Base-by-base conservation (phyloP, 345 rosid genomes). In the Diplotaxis tenuifolia region DNA sequence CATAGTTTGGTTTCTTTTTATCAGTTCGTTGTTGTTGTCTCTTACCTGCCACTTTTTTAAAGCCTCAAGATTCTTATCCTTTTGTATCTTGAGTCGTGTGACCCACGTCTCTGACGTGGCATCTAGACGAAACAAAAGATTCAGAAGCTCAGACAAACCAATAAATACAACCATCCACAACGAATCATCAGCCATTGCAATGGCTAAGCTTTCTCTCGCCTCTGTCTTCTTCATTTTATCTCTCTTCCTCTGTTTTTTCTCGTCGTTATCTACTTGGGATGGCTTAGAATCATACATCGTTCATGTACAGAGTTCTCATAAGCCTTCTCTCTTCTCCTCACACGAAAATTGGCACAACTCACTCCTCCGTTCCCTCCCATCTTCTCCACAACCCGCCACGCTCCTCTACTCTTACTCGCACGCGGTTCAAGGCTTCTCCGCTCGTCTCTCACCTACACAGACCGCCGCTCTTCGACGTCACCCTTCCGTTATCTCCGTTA, bases 361-460 rank as follows among this genome's bases (percentile, higher is more conserved):
- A 74, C 78, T 87, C 79, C 54, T 91, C 81, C 78, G 15, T 3
- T 82, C 96, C 40, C 86, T 87, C n/a, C 91, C 91, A 20, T 65
- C 84, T 16, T 86, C 93, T 3, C 78, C 88, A 19, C 84, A 76
- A 60, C 82, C 88, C 4, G 34, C 85, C 23, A 77, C 67, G 12
- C 82, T 94, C 70, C 83, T 91, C 75, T 91, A 89, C 84, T 63
- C 89, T 18, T 94, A 94, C 81, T 18, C 76, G 16, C 85, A 58
- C 56, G 86, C 89, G 79, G 47, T 73, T 69, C 68, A 75, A 32
- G 97, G 97, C 59, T 94, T 94, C 88, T 88, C 97, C 73, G 96
- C 92, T 65, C 83, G 73, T 20, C 86, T 94, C 72, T 78, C 93
- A 3, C 52, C 82, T 56, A 2, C 58, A 23, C 96, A 92, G 34